A percentile compares a stretch with the other conserved stretches of the same genome.
phyloP scores from a whole-genome alignment of 2,329 filamentous ascomycete species.

The Stachybotrys echinatus region DNA sequence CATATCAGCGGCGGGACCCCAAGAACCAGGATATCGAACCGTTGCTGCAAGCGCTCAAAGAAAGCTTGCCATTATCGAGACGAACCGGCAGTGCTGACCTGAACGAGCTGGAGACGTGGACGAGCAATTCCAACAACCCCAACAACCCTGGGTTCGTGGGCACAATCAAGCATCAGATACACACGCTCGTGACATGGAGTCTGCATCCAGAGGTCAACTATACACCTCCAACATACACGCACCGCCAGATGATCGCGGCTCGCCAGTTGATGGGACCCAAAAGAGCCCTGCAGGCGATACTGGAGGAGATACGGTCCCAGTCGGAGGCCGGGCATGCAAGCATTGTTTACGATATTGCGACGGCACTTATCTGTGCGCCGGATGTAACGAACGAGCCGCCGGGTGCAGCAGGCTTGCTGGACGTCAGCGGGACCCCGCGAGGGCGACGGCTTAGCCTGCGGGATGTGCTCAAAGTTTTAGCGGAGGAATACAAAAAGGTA shows the following conservation, averaged over 20 bases:
- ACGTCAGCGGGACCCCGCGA: slow-evolving; percentile 28
- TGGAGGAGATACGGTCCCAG: slow-evolving; percentile 63
- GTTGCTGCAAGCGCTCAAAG: slow-evolving; percentile 59
- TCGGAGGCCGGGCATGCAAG: slow-evolving; percentile 53
- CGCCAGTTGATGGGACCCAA: slow-evolving; percentile 57
- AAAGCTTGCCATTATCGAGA: slow-evolving; percentile 51
- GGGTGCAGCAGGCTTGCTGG: slow-evolving; percentile 21
- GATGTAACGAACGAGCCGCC: slow-evolving; percentile 42
- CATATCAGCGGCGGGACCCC: slow-evolving; percentile 61
- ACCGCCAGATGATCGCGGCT: slow-evolving; percentile 61
- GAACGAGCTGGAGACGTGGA: slow-evolving; percentile 66
- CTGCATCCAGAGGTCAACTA: slow-evolving; percentile 48
- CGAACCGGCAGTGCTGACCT: slow-evolving; percentile 58
- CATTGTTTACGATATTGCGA: slow-evolving; percentile 63
- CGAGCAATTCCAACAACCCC: slow-evolving; percentile 40
- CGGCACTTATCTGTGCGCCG: slow-evolving; percentile 64
- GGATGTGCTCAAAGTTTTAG: slow-evolving; percentile 52
- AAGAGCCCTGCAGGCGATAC: slow-evolving; percentile 53
- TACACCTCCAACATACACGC: slow-evolving; percentile 63
- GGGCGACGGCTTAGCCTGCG: slow-evolving; percentile 48
- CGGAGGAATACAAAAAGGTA: slow-evolving; percentile 51
- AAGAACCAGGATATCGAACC: slow-evolving; percentile 65
- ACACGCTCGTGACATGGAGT: slow-evolving; percentile 62
- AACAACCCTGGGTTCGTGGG: slow-evolving; percentile 48
- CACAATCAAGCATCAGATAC: slow-evolving; percentile 55